Evolutionary conservation across 1,284 basidiomycete species (phyloP).

Genomic region (Rhodotorula sp.): DNA sequence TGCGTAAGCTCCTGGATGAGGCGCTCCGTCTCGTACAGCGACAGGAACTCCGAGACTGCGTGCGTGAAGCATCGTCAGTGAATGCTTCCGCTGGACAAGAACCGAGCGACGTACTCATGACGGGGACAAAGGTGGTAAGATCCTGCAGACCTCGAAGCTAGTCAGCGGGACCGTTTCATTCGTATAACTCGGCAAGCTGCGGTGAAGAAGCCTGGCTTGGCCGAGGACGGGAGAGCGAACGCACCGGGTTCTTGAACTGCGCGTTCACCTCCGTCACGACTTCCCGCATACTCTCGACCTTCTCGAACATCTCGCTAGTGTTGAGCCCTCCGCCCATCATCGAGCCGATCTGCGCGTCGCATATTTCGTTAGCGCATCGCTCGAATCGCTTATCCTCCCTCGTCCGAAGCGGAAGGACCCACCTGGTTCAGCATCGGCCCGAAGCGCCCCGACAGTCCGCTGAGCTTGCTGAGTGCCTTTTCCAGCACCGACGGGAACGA

Average conservation of each 20-base stretch:
- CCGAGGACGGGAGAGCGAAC: constrained; percentile 52
- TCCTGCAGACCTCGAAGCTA: constrained; percentile 59
- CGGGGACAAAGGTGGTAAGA: constrained; percentile 71
- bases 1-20: constrained; percentile 93
- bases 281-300: constrained; percentile 93
- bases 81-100: too few relatives aligned
- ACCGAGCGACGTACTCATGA: constrained; percentile 36
- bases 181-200: background rate
- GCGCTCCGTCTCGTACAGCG: constrained; percentile 96
- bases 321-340: constrained; percentile 89
- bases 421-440: constrained; percentile 96
- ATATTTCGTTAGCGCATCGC: background rate
- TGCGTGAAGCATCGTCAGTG: background rate
- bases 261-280: constrained; percentile 99
- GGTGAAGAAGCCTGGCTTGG: too few relatives aligned
- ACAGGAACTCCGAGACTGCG: constrained; percentile 60
- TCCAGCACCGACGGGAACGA: constrained; percentile 97
- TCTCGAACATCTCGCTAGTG: constrained; percentile 84
- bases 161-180: background rate
- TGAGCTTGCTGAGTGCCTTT: constrained; percentile 94
- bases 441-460: constrained; percentile 84
- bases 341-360: constrained; percentile 71
- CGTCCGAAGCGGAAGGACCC: constrained; percentile 28
- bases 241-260: constrained; percentile 96
- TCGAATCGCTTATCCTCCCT: too few relatives aligned